Evolutionary conservation across 345 rosid species (phyloP), one percentile per base, ranked within the genome.

Genomic region (Trapa bicornis): DNA sequence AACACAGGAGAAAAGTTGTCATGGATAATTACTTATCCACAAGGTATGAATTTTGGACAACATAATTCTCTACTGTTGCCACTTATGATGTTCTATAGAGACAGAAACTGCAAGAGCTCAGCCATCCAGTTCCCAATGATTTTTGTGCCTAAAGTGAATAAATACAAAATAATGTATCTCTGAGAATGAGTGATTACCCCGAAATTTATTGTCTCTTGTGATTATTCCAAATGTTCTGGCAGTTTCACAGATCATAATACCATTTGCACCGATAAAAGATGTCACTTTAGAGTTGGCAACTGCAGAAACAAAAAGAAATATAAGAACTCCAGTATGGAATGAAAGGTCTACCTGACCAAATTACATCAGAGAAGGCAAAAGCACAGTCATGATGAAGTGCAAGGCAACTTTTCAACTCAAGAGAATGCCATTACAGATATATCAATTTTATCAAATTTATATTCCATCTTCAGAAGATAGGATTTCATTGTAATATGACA

Each of bases 201-300:
- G 72, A 64, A 93, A 67, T 75, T 81, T 80, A 68, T 94, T 72
- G 10, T 86, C 88, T 73, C 79, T 79, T 32, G 84, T 86, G 66
- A 94, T 78, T 65, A 94, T 79, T 64, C 88, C 95, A 84, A 91
- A 86, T 75, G 96, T 89, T 80, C 87, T 83, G 9, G 89, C 81
- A 75, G 97, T 94, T 83, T 91, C 99, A n/a, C 87, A 89, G 72
- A 87, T 78, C 95, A 94, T 78, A 69, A 91, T 81, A 64, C 99
- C 96, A 65, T 77, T 78, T 66, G 87, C 79, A 65, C 96, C 96
- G 70, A 77, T 80, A 69, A 85, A 76, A 67, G 90, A 78, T 39
- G 73, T 72, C 71, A 81, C 73, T 81, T 80, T 89, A 68, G 95
- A 85, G 39, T 89, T 87, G 35, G 85, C 89, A 77, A 94, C 96